Percentiles rank a stretch among this genome's conserved stretches.
These are phyloP conservation scores for Phytophthora pluvialis DNA, from an alignment of 352 stramenopile genomes.

Conservation along the genomic window DNA sequence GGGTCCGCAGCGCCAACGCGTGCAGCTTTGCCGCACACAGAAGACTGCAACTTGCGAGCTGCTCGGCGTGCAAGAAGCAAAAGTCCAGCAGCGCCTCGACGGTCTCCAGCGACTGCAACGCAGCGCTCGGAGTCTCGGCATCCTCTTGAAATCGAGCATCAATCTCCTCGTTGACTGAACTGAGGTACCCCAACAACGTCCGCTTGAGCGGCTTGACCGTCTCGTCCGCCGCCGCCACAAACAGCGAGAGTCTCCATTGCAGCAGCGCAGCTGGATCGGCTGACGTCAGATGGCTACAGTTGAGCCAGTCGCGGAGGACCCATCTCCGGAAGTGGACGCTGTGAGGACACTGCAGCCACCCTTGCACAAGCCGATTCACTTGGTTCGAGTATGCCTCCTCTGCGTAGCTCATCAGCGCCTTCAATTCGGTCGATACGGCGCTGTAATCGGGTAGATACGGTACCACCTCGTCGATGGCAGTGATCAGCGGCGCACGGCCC, in stretches of 20 bases:
- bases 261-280: slow-evolving; percentile 13
- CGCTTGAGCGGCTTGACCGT: slow-evolving; percentile 30
- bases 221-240: slow-evolving; percentile 45
- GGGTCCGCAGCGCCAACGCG: slow-evolving; percentile 22
- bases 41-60: slow-evolving; percentile 39
- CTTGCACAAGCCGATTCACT: slow-evolving; percentile 34
- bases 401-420: slow-evolving; percentile 41
- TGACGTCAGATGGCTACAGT: slow-evolving; percentile 28
- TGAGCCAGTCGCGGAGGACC: slow-evolving; percentile 40
- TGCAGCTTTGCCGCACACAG: slow-evolving; percentile 58
- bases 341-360: slow-evolving; percentile 35
- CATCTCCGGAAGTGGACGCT: slow-evolving; percentile 41
- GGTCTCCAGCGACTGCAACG: slow-evolving; percentile 13
- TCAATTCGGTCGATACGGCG: slow-evolving; percentile 33
- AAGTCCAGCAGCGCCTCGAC: slow-evolving; percentile 50
- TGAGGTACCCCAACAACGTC: slow-evolving; percentile 35
- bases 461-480: slow-evolving; percentile 42
- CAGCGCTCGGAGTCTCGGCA: not conserved
- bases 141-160: slow-evolving; percentile 2
- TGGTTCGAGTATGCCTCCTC: slow-evolving; percentile 27
- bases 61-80: slow-evolving; percentile 42
- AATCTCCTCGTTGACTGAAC: slow-evolving; percentile 18
- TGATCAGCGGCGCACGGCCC: slow-evolving; percentile 15
- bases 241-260: slow-evolving; percentile 45
- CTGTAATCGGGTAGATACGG: slow-evolving; percentile 59